Conservation (phyloP, 1,139 yeast genomes). For the Spencermartinsiella ligniputridi region DNA sequence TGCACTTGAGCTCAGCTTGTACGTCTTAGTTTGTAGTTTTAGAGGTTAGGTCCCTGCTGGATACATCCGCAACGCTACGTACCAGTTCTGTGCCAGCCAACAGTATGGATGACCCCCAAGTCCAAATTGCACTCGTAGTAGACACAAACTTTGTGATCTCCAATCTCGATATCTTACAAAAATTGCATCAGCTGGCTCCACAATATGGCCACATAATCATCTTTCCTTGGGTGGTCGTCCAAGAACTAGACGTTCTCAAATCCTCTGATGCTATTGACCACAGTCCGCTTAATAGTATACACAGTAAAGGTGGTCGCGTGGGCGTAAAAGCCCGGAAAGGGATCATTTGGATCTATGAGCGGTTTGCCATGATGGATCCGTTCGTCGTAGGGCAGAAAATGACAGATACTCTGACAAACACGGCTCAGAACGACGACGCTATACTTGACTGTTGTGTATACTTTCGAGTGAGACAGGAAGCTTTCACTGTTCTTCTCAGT, state of each 20-base stretch:
- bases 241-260: slow-evolving; percentile 79
- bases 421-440: slow-evolving; percentile 64
- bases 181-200: slow-evolving; percentile 40
- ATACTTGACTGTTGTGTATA: slow-evolving; percentile 81
- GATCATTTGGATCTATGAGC: slow-evolving; percentile 70
- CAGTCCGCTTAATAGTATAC: background rate
- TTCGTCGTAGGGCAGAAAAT: slow-evolving; percentile 63
- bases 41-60: too few species aligned
- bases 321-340: slow-evolving; percentile 60
- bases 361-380: slow-evolving; percentile 48
- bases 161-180: slow-evolving; percentile 54
- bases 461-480: slow-evolving; percentile 41
- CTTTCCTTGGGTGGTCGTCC: slow-evolving; percentile 64
- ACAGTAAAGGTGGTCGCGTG: slow-evolving; percentile 7
- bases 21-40: too few species aligned
- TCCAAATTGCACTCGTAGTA: slow-evolving; percentile 41
- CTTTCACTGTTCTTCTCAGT: slow-evolving; percentile 59
- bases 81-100: too few species aligned
- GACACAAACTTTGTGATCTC: slow-evolving; percentile 78
- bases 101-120: too few species aligned
- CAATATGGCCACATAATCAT: slow-evolving; percentile 49
- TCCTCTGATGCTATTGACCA: slow-evolving; percentile 27
- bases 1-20: too few species aligned
- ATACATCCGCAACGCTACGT: too few species aligned
- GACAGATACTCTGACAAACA: slow-evolving; percentile 45